Evolutionary conservation across 805 yeast species (phyloP).

Genomic region (Lachancea nothofagi): DNA sequence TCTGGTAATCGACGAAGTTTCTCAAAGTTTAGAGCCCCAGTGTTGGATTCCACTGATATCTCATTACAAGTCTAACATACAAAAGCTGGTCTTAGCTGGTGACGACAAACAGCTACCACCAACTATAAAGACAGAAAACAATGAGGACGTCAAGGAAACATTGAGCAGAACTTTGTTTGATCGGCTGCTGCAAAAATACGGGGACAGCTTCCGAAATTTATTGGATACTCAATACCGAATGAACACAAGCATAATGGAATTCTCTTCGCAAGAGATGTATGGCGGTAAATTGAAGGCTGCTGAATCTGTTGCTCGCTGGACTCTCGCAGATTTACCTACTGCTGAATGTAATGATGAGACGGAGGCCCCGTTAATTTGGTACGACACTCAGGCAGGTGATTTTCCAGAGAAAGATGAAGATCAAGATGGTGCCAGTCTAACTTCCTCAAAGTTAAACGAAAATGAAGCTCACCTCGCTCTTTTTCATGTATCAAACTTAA

Average conservation of each 20-base stretch:
- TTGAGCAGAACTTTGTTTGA: slow-evolving; percentile 76
- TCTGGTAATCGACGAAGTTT: slow-evolving; percentile 88
- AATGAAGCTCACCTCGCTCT: slow-evolving; percentile 63
- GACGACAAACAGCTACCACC: slow-evolving; percentile 93
- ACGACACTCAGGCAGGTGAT: slow-evolving; percentile 89
- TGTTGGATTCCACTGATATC: slow-evolving; percentile 89
- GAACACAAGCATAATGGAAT: slow-evolving; percentile 73
- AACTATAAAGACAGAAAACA: slow-evolving; percentile 58
- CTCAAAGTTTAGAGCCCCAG: slow-evolving; percentile 90
- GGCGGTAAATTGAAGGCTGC: slow-evolving; percentile 58
- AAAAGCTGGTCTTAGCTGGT: slow-evolving; percentile 76
- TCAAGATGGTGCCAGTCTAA: slow-evolving; percentile 22
- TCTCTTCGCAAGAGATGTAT: slow-evolving; percentile 66
- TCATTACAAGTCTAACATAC: slow-evolving; percentile 46
- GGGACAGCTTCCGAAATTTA: slow-evolving; percentile 47
- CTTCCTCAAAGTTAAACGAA: slow-evolving; percentile 67
- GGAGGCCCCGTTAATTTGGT: slow-evolving; percentile 60
- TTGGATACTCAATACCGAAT: slow-evolving; percentile 81
- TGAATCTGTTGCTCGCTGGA: slow-evolving; percentile 46
- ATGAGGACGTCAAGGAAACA: slow-evolving; percentile 37
- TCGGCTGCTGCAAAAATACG: slow-evolving; percentile 51
- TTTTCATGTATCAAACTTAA: slow-evolving; percentile 49
- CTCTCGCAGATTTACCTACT: slow-evolving; percentile 50
- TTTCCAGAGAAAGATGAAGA: slow-evolving; percentile 55
- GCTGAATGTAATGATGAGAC: slow-evolving; percentile 52